phyloP scores from a whole-genome alignment of 2,329 filamentous ascomycete genomes.

The Pseudogymnoascus destructans region DNA sequence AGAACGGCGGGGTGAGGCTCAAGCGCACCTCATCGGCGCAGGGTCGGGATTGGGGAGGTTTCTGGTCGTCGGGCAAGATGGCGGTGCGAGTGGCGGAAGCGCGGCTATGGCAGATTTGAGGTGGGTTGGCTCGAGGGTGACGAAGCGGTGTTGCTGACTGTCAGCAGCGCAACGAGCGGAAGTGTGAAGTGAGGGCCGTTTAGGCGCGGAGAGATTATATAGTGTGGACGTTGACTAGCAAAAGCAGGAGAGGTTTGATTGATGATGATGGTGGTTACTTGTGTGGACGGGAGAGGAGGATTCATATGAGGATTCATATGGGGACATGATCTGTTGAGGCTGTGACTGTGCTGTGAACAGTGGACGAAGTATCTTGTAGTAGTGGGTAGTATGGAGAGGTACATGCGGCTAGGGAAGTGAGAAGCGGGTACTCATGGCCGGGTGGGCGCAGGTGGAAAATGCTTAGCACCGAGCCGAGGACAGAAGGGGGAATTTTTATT shows the following conservation, averaged over 20 bases:
- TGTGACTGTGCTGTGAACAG: neutral
- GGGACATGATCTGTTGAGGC: neutral
- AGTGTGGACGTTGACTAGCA: neutral
- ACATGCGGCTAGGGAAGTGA: neutral
- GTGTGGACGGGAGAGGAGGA: neutral
- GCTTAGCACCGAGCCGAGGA: too few species aligned
- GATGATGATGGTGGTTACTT: neutral
- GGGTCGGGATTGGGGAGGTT: neutral
- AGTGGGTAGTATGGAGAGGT: neutral
- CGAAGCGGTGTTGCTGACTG: neutral
- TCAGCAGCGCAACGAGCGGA: neutral
- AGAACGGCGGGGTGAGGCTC: neutral
- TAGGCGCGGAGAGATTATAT: neutral
- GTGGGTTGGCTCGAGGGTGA: neutral
- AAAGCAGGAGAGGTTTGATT: neutral
- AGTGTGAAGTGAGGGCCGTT: neutral
- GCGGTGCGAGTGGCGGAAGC: neutral
- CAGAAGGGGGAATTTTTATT: too few species aligned
- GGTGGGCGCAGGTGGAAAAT: too few species aligned
- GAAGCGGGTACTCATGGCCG: neutral
- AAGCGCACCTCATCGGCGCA: slow-evolving; percentile 5
- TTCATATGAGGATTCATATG: neutral
- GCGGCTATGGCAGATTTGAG: neutral
- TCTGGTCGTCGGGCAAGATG: neutral
- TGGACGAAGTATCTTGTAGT: neutral